Base-by-base conservation (phyloP, 2,329 filamentous ascomycete species). In the Chaetomiaceae sp. region DNA sequence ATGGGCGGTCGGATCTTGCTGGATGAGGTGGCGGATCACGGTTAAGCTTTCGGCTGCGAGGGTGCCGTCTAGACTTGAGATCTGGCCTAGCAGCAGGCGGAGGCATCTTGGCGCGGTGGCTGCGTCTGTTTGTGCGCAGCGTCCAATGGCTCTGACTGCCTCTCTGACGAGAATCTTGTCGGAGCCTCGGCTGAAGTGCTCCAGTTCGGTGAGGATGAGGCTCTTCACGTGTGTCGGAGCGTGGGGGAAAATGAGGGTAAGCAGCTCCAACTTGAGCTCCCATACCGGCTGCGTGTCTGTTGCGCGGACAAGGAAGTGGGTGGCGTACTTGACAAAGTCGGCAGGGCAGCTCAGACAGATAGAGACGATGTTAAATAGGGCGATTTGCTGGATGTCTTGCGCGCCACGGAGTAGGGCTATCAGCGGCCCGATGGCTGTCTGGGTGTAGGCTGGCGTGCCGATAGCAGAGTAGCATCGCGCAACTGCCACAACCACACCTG, bases 291-390 rank as follows among this genome's bases (percentile, higher is more conserved):
- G 81, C 1, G 86, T 76, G 66, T 99, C 94, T 0, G 84, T 86
- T 40, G 86, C 81, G 53, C 85, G 85, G 48, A 99, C 81, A 10
- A 99, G 78, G 67, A 99, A 99, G 71, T 96, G 94, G 30, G 87
- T 88, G 16, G 87, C 82, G 65, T 96, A 92, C 65, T 84, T 87
- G 51, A 92, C 87, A 67, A 99, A 99, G n/a, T 86, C 80, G 34
- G 80, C 75, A 0, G 94, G 90, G 14, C 82, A 77, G 25, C 78
- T 75, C 10, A 97, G 76, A 64, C 89, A 94, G 40, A 99, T 88
- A n/a, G 90, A 87, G 10, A 96, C 90, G 54, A 97, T 91, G 66
- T 97, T 96, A 75, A 92, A 92, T 16, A 99, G 79, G 1, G 90
- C 91, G 34, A 96, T 81, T 65, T 95, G 86, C 66, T 95, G 87